phyloP scores from a whole-genome alignment of 1,284 basidiomycete species.

The Vanrija pseudolonga region DNA sequence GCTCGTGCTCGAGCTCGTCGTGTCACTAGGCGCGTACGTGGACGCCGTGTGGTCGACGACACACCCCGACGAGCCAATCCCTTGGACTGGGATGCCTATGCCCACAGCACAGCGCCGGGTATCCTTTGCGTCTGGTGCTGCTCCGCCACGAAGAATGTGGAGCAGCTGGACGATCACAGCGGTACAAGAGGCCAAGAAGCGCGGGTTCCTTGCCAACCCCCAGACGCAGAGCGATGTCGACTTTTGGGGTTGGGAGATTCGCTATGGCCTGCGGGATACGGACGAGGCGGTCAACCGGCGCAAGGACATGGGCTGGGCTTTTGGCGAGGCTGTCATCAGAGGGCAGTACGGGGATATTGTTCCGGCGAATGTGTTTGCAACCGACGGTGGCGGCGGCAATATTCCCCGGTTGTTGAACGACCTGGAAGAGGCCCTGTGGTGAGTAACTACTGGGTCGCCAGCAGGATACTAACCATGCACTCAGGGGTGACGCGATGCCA shows the following conservation, averaged over 20 bases:
- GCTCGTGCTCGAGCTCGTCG: conserved; percentile 40
- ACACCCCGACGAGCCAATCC: conserved; percentile 18
- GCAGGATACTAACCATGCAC: conserved; percentile 4
- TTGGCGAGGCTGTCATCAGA: conserved; percentile 25
- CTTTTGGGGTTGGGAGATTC: conserved; percentile 40
- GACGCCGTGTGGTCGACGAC: conserved; percentile 37
- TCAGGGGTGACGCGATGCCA: conserved; percentile 43
- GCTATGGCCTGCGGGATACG: conserved; percentile 35
- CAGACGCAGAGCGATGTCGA: conserved; percentile 24
- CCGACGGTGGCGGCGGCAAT: conserved; percentile 26
- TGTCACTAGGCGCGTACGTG: conserved; percentile 40
- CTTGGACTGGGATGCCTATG: conserved; percentile 14
- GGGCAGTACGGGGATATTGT: conserved; percentile 35
- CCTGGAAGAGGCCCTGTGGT: conserved; percentile 45
- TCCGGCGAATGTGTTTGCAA: conserved; percentile 26
- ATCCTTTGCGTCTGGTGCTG: not conserved
- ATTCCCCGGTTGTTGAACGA: conserved; percentile 39
- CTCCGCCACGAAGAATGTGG: conserved; percentile 19
- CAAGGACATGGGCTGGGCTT: conserved; percentile 39
- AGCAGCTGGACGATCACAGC: conserved; percentile 36
- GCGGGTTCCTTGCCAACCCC: conserved; percentile 22
- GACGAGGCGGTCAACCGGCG: conserved; percentile 41
- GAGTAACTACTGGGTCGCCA: conserved; percentile 4
- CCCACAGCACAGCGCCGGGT: not conserved
- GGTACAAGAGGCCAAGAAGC: conserved; percentile 31